Percentiles rank a stretch among this genome's conserved stretches.
These are phyloP conservation scores for Aspergillus baeticus DNA, from an alignment of 495 filamentous ascomycete genomes.

Conservation along the genomic window DNA sequence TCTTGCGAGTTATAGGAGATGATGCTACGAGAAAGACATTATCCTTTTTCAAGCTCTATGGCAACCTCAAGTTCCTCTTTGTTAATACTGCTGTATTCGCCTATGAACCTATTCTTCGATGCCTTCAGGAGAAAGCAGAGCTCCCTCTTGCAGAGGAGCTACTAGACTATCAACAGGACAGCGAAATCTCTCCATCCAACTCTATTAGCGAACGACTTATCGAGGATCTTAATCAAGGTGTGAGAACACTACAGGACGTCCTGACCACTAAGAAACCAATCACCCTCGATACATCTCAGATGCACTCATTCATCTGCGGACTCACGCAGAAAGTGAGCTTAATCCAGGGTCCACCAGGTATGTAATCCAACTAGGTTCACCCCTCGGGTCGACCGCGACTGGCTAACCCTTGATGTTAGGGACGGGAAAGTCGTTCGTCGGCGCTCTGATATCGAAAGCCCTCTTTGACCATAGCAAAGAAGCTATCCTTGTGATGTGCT, in stretches of 20 bases:
- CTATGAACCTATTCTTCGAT: constrained; percentile 65
- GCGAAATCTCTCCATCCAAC: constrained; percentile 20
- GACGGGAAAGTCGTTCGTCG: constrained; percentile 80
- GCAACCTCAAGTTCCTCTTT: constrained; percentile 46
- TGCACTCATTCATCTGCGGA: constrained; percentile 53
- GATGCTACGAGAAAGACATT: constrained; percentile 42
- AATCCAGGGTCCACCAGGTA: constrained; percentile 78
- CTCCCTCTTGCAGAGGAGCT: constrained; percentile 54
- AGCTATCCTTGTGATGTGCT: constrained; percentile 62
- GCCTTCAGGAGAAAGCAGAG: constrained; percentile 55
- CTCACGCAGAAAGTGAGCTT: constrained; percentile 56
- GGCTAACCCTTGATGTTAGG: constrained; percentile 38
- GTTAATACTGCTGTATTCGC: constrained; percentile 69
- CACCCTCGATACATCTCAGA: constrained; percentile 58
- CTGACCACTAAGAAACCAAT: constrained; percentile 31
- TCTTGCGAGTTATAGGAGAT: constrained; percentile 50
- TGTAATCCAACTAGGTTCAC: neutral
- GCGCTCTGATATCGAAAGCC: constrained; percentile 61
- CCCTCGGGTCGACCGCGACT: neutral
- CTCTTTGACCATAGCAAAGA: constrained; percentile 51
- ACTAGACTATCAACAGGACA: constrained; percentile 31
- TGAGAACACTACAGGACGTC: constrained; percentile 21
- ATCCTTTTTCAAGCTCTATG: constrained; percentile 31
- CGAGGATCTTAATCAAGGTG: constrained; percentile 3
- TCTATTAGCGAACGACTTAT: constrained; percentile 16